Evolutionary conservation across 2,329 filamentous ascomycete genomes (phyloP).

Genomic region (Diplodia intermedia): DNA sequence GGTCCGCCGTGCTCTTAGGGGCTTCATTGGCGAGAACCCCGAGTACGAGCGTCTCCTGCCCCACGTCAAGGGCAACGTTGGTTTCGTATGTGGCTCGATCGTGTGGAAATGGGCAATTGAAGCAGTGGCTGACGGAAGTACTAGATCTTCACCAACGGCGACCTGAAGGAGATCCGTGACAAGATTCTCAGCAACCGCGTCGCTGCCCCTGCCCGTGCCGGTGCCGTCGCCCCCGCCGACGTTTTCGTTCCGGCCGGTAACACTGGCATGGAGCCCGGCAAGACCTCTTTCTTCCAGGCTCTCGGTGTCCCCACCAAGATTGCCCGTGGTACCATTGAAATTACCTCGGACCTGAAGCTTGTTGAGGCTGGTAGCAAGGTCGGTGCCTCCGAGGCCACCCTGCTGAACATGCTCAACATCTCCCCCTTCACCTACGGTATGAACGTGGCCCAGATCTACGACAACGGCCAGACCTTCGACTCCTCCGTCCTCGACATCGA

Average conservation of each 20-base stretch:
- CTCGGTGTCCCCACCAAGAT: slow-evolving; percentile 99
- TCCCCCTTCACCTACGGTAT: slow-evolving; percentile 99
- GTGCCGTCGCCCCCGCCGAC: slow-evolving; percentile 91
- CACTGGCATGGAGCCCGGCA: slow-evolving; percentile 99
- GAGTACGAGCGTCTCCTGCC: slow-evolving; percentile 99
- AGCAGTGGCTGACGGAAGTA: not conserved
- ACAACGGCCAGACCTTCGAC: slow-evolving; percentile 92
- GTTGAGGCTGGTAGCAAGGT: slow-evolving; percentile 92
- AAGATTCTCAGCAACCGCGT: slow-evolving; percentile 98
- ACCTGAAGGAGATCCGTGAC: slow-evolving; percentile 90
- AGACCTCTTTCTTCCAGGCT: slow-evolving; percentile 99
- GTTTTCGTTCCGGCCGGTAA: slow-evolving; percentile 97
- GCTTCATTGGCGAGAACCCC: slow-evolving; percentile 85
- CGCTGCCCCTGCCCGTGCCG: slow-evolving; percentile 95
- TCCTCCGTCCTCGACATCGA: slow-evolving; percentile 87
- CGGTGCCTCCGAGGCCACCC: slow-evolving; percentile 96
- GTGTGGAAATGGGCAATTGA: not conserved
- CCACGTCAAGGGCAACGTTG: slow-evolving; percentile 75
- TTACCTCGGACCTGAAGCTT: slow-evolving; percentile 96
- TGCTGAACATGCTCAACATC: slow-evolving; percentile 99
- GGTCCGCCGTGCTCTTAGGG: slow-evolving; percentile 97
- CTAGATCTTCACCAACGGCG: slow-evolving; percentile 99
- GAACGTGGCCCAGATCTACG: slow-evolving; percentile 95
- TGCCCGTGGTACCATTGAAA: slow-evolving; percentile 99
- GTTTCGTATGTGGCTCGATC: slow-evolving; percentile 33